A percentile compares a stretch with the other conserved stretches of the same genome.
Conservation (phyloP, 208 protist genomes). For the Crithidia bombi region DNA sequence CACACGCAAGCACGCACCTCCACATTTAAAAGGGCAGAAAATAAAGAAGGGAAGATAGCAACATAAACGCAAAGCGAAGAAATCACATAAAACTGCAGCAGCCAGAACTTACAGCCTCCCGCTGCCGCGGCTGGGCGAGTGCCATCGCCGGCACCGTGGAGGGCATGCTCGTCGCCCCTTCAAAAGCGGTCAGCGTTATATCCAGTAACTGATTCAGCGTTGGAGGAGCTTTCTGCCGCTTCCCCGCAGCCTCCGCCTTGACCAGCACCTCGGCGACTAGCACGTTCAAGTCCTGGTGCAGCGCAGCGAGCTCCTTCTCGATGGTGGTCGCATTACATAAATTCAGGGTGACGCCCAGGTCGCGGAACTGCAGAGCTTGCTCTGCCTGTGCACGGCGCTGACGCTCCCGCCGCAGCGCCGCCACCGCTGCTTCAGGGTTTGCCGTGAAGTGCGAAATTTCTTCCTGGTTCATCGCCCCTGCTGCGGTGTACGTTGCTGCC, state of each 20-base stretch:
- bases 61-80: neutral
- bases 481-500: neutral
- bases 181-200: slow-evolving; percentile 65
- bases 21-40: neutral
- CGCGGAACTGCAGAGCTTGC: slow-evolving; percentile 49
- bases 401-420: slow-evolving; percentile 53
- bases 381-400: slow-evolving; percentile 53
- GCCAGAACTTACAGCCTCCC: slow-evolving; percentile 15
- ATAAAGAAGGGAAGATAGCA: slow-evolving; percentile 10
- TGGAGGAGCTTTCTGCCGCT: slow-evolving; percentile 33
- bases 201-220: slow-evolving; percentile 70
- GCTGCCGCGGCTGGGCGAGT: slow-evolving; percentile 47
- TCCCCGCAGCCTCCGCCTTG: slow-evolving; percentile 43
- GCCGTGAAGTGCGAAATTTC: slow-evolving; percentile 17
- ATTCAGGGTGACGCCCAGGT: slow-evolving; percentile 61
- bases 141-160: slow-evolving; percentile 55
- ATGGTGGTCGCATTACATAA: slow-evolving; percentile 43
- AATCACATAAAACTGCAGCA: slow-evolving; percentile 58
- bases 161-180: slow-evolving; percentile 34
- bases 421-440: slow-evolving; percentile 30
- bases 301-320: slow-evolving; percentile 49
- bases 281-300: slow-evolving; percentile 74
- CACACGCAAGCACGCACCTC: too few species aligned
- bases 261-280: slow-evolving; percentile 64
- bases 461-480: slow-evolving; percentile 12